A percentile compares a stretch with the other conserved stretches of the same genome.
phyloP scores from a whole-genome alignment of 2,329 filamentous ascomycete genomes.

The Colletotrichum lini region DNA sequence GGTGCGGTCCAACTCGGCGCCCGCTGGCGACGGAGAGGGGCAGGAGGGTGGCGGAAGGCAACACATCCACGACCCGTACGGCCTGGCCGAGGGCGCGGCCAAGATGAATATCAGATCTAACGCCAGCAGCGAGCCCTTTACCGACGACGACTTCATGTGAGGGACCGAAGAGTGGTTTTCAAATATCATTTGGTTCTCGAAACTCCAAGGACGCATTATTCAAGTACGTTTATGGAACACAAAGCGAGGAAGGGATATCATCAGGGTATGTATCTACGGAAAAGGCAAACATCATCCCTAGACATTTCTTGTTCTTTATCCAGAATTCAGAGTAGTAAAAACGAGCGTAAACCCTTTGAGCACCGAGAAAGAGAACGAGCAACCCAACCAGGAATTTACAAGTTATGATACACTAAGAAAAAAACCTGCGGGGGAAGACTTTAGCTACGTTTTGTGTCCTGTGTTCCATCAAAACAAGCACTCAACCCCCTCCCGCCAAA shows the following conservation, averaged over 20 bases:
- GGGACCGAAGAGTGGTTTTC: no score
- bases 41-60: conserved; percentile 32
- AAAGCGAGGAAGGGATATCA: neutral
- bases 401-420: neutral
- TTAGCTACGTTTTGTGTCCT: conserved; percentile 30
- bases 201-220: neutral
- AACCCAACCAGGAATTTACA: neutral
- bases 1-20: conserved; percentile 53
- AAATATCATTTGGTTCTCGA: no score
- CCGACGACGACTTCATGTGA: conserved; percentile 63
- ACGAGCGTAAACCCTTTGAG: neutral
- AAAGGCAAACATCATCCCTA: neutral
- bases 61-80: conserved; percentile 48
- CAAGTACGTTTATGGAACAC: neutral
- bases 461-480: conserved; percentile 26
- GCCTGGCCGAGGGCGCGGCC: conserved; percentile 61
- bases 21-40: conserved; percentile 34
- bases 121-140: conserved; percentile 50
- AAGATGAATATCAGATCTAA: conserved; percentile 54
- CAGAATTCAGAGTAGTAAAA: neutral
- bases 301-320: neutral
- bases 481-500: conserved; percentile 11
- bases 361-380: neutral
- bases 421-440: neutral
- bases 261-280: neutral